A percentile compares a stretch with the other conserved stretches of the same genome.
These are phyloP conservation scores for Actinomortierella wolfii DNA, from an alignment of 371 early-diverging fungal genomes.

Conservation along the genomic window DNA sequence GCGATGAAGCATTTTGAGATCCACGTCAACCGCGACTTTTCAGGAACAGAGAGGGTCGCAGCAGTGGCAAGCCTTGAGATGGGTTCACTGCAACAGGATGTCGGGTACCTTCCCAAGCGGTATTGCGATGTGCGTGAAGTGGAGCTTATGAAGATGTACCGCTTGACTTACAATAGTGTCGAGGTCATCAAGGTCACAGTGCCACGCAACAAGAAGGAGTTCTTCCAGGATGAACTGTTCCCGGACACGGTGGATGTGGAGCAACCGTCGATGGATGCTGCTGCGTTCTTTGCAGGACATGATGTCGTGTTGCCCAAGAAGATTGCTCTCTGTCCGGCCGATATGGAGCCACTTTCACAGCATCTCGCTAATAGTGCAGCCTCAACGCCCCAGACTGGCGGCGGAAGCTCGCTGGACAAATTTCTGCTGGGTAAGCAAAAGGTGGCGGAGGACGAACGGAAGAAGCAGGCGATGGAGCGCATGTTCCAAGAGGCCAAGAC, in stretches of 20 bases:
- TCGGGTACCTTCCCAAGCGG: constrained; percentile 69
- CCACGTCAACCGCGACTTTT: constrained; percentile 33
- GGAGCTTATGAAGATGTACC: constrained; percentile 71
- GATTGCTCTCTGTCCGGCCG: constrained; percentile 62
- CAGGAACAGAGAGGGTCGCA: constrained; percentile 9
- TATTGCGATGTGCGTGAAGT: constrained; percentile 64
- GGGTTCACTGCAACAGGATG: constrained; percentile 67
- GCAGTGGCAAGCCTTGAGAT: constrained; percentile 65
- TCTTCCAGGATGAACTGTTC: constrained; percentile 88
- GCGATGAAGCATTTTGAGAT: constrained; percentile 50
- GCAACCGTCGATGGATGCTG: constrained; percentile 53
- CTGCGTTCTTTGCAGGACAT: constrained; percentile 58
- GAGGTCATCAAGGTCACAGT: constrained; percentile 75
- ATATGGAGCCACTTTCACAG: constrained; percentile 52
- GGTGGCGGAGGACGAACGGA: constrained; percentile 37
- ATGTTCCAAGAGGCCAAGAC: constrained; percentile 44
- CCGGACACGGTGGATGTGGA: constrained; percentile 65
- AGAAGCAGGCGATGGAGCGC: constrained; percentile 36
- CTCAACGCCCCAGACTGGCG: constrained; percentile 14
- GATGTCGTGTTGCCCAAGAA: constrained; percentile 11
- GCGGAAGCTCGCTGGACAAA: constrained; percentile 39
- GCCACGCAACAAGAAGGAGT: constrained; percentile 80
- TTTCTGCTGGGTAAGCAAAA: constrained; percentile 41
- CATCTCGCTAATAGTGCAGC: constrained; percentile 22
- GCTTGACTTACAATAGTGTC: constrained; percentile 68